Conservation (phyloP, 1,139 yeast genomes). For the Pneumocystis sp. region DNA sequence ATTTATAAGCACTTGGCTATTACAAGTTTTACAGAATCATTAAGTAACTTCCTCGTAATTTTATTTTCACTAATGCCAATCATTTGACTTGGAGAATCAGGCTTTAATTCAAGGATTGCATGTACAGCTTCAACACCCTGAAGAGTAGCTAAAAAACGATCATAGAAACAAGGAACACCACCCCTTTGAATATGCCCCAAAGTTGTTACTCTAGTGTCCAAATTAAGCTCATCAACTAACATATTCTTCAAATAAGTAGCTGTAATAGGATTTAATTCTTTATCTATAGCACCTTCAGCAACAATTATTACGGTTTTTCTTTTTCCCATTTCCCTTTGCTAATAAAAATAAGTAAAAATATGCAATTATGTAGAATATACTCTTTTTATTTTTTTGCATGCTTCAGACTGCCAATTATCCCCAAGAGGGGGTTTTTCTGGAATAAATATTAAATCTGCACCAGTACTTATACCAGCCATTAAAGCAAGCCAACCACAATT, state of each 20-base stretch:
- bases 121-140: conserved; percentile 97
- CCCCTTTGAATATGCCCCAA: conserved; percentile 98
- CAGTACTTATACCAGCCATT: conserved; percentile 90
- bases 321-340: conserved; percentile 77
- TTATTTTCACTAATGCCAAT: conserved; percentile 81
- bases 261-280: conserved; percentile 64
- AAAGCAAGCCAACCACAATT: conserved; percentile 98
- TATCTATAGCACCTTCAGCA: conserved; percentile 92
- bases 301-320: conserved; percentile 91
- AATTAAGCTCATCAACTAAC: conserved; percentile 55
- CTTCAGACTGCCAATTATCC: conserved; percentile 54
- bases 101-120: conserved; percentile 77
- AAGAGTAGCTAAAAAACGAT: conserved; percentile 75
- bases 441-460: conserved; percentile 85
- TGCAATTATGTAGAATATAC: conserved; percentile 31
- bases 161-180: conserved; percentile 92
- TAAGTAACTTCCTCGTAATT: conserved; percentile 65
- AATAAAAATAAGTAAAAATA: conserved; percentile 20
- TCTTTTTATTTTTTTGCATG: conserved; percentile 23
- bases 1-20: not conserved
- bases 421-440: conserved; percentile 77
- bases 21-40: conserved; percentile 64
- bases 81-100: conserved; percentile 89
- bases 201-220: conserved; percentile 88
- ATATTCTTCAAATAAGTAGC: conserved; percentile 67